These are phyloP conservation scores for Ulvella scutata DNA, from an alignment of 139 green algal species.

Conservation along the genomic window DNA sequence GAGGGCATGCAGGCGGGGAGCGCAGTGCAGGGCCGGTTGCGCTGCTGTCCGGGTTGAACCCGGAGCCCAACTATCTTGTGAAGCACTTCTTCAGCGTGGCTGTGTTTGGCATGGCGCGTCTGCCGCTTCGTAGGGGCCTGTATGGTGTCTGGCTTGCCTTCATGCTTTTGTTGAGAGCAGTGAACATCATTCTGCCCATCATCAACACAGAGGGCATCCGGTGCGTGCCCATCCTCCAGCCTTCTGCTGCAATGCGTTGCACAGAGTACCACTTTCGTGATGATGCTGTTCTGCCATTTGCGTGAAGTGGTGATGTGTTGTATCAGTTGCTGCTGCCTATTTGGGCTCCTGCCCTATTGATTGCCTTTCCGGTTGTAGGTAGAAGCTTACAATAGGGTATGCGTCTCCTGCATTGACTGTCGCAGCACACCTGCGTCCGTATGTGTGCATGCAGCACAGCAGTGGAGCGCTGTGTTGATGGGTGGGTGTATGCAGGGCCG, in stretches of 20 bases:
- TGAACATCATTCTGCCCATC: constrained; percentile 82
- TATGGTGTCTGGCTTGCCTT: constrained; percentile 15
- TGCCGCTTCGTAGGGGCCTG: not conserved
- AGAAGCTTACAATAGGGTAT: not conserved
- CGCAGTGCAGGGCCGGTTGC: not conserved
- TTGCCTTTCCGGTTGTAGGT: not conserved
- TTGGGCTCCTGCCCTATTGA: not conserved
- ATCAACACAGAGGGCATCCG: constrained; percentile 36
- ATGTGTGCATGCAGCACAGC: too few species aligned
- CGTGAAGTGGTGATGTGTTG: too few species aligned
- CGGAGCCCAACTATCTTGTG: constrained; percentile 69
- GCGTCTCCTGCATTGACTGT: not conserved
- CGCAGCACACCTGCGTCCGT: not conserved
- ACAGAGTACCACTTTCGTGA: not conserved
- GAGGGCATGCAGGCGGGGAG: not conserved
- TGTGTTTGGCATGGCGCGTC: constrained; percentile 8
- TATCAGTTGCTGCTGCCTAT: too few species aligned
- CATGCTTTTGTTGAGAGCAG: constrained; percentile 37
- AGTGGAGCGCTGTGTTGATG: too few species aligned
- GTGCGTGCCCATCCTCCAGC: not conserved
- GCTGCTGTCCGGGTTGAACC: constrained; percentile 53
- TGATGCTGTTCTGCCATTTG: not conserved
- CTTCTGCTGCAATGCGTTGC: not conserved
- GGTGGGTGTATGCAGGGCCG: not conserved
- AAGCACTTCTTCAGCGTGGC: constrained; percentile 92